These are phyloP conservation scores for Ziziphus jujuba DNA, from an alignment of 306 rosid genomes.

Conservation along the genomic window DNA sequence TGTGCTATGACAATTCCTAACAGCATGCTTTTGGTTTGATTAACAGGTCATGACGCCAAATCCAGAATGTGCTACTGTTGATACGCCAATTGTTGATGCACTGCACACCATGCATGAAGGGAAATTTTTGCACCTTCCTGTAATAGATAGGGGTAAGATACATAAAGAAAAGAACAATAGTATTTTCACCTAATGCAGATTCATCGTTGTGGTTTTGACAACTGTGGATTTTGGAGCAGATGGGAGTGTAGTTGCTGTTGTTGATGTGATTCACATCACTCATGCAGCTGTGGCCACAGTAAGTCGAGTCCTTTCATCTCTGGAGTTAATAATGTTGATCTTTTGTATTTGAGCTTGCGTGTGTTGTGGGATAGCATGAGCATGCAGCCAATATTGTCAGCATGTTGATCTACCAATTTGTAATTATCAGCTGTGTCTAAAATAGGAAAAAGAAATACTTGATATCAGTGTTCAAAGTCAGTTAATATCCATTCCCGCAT, in stretches of 20 bases:
- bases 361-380: conserved; percentile 12
- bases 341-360: conserved; percentile 17
- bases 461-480: too few species aligned
- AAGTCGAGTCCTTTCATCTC: conserved; percentile 44
- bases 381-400: not conserved
- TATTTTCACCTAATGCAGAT: not conserved
- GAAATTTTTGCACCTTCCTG: conserved; percentile 89
- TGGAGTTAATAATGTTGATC: conserved; percentile 22
- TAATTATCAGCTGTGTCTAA: too few species aligned
- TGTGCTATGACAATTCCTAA: not conserved
- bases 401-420: too few species aligned
- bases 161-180: not conserved
- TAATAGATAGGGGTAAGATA: conserved; percentile 72
- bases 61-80: conserved; percentile 84
- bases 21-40: conserved; percentile 21
- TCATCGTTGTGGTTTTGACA: conserved; percentile 29
- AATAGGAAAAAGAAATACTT: too few species aligned
- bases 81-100: conserved; percentile 93
- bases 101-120: conserved; percentile 93
- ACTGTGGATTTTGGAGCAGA: conserved; percentile 47
- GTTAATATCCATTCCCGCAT: too few species aligned
- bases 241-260: conserved; percentile 68
- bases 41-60: conserved; percentile 88
- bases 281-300: conserved; percentile 96
- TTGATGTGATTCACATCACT: conserved; percentile 82